Evolutionary conservation across 2,329 filamentous ascomycete genomes (phyloP), one percentile per base, ranked within the genome.

Genomic region (Chalaropsis thielavioides): DNA sequence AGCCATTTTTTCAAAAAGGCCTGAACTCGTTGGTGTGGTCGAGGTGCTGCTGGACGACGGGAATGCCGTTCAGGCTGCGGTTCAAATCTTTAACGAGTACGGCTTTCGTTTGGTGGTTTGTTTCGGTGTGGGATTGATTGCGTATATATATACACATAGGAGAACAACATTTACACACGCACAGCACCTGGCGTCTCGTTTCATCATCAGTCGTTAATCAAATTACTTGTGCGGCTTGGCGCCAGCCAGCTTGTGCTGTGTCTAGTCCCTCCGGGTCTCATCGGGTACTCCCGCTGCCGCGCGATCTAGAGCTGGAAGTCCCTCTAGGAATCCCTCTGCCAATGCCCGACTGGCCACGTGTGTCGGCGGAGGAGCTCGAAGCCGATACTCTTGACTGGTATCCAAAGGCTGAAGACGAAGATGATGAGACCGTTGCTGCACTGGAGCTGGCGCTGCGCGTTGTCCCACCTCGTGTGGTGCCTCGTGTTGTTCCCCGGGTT

Each of bases 1-100:
- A 96, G 89, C 72, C 83, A 86, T 68, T 99, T 99, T 76, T 99
- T 99, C 74, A 84, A 84, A 67, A 95, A 92, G 76, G 83, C 82
- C 68, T 72, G 68, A 69, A 24, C 51, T n/a, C n/a, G n/a, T n/a
- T n/a, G n/a, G n/a, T n/a, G n/a, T n/a, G n/a, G n/a, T 60, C 13
- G 13, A n/a, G 38, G 19, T n/a, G 27, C 17, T 62, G 13, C 10
- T 49, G 19, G 17, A n/a, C n/a, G n/a, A n/a, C n/a, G n/a, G n/a
- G n/a, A n/a, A n/a, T n/a, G n/a, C n/a, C n/a, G n/a, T n/a, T 35
- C 17, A 7, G 31, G 31, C 3, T 35, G 31, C 7, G 31, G 7
- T 35, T 35, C 7, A 35, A 3, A 35, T 35, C 7, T 35, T 35
- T 7, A 35, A 3, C 31, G 3, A 3, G 31, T 3, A 35, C 31